A percentile compares a stretch with the other conserved stretches of the same genome.
These are phyloP conservation scores for Penicilliopsis zonata DNA, from an alignment of 495 filamentous ascomycete genomes.

Conservation along the genomic window DNA sequence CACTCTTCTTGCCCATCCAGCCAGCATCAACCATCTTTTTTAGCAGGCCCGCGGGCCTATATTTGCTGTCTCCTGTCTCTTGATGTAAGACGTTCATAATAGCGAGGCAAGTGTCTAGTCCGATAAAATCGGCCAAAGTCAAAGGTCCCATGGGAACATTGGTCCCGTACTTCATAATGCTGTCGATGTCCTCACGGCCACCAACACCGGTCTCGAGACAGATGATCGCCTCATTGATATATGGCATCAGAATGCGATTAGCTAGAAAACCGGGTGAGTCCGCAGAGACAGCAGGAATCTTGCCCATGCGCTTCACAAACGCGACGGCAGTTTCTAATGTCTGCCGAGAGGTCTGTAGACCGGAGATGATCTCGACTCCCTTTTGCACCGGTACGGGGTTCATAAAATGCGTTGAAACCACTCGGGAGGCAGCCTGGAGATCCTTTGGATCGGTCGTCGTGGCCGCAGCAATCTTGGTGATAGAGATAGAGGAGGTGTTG, in stretches of 20 bases:
- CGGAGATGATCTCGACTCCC: slow-evolving; percentile 93
- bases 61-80: slow-evolving; percentile 92
- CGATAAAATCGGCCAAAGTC: slow-evolving; percentile 92
- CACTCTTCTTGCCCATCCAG: slow-evolving; percentile 95
- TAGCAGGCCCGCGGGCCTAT: slow-evolving; percentile 74
- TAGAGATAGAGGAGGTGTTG: slow-evolving; percentile 95
- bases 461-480: slow-evolving; percentile 87
- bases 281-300: slow-evolving; percentile 73
- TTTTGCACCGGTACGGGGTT: slow-evolving; percentile 97
- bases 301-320: slow-evolving; percentile 87
- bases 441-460: slow-evolving; percentile 66
- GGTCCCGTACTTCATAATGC: slow-evolving; percentile 98
- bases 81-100: slow-evolving; percentile 95
- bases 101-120: slow-evolving; percentile 87
- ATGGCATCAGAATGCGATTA: slow-evolving; percentile 96
- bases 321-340: slow-evolving; percentile 76
- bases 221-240: slow-evolving; percentile 97
- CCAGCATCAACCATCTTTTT: slow-evolving; percentile 96
- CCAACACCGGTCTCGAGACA: slow-evolving; percentile 93
- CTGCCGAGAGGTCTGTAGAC: slow-evolving; percentile 73
- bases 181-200: slow-evolving; percentile 78
- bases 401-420: slow-evolving; percentile 98
- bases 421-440: slow-evolving; percentile 70
- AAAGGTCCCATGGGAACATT: slow-evolving; percentile 98
- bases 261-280: slow-evolving; percentile 93